A percentile compares a stretch with the other conserved stretches of the same genome.
Evolutionary conservation across 148 eudicot species (phyloP).

Genomic region (Spergularia marina): DNA sequence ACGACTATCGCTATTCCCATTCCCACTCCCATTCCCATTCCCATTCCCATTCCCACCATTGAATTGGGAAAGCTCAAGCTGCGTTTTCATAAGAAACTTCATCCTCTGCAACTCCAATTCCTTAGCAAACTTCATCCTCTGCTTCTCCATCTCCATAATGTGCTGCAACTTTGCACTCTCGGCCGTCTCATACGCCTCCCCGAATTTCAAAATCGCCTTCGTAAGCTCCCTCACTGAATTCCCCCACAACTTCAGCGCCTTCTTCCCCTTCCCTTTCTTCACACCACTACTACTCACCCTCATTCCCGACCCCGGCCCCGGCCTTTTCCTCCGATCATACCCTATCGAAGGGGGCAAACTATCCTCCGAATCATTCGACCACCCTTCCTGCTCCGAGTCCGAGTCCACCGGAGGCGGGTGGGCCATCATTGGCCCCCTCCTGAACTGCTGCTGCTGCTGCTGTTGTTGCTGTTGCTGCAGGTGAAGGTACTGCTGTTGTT

Average conservation of each 20-base stretch:
- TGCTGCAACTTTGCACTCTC: slow-evolving; percentile 79
- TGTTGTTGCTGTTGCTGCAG: background rate
- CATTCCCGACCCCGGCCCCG: slow-evolving; percentile 33
- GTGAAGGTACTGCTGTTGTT: background rate
- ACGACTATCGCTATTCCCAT: slow-evolving; percentile 5
- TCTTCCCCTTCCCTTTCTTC: slow-evolving; percentile 14
- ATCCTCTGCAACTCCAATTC: slow-evolving; percentile 85
- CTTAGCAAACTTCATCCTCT: slow-evolving; percentile 86
- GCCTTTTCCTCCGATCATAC: slow-evolving; percentile 37
- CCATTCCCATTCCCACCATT: slow-evolving; percentile 24
- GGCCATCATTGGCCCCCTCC: slow-evolving; percentile 18
- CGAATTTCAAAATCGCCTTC: slow-evolving; percentile 65
- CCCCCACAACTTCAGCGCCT: slow-evolving; percentile 42
- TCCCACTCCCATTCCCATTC: slow-evolving; percentile 3
- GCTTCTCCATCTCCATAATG: slow-evolving; percentile 88
- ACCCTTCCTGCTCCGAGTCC: slow-evolving; percentile 47
- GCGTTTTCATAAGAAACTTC: slow-evolving; percentile 80
- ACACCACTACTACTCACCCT: slow-evolving; percentile 16
- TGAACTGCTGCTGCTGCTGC: slow-evolving; percentile 23
- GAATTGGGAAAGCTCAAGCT: slow-evolving; percentile 70
- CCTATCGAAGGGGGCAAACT: slow-evolving; percentile 54
- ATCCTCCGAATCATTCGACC: slow-evolving; percentile 53
- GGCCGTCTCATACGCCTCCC: slow-evolving; percentile 73
- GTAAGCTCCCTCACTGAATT: slow-evolving; percentile 74
- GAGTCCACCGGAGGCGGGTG: slow-evolving; percentile 37